Percentiles rank a stretch among this genome's conserved stretches.
Conservation (phyloP, 1,284 basidiomycete genomes). For the Ustilago bromivora region DNA sequence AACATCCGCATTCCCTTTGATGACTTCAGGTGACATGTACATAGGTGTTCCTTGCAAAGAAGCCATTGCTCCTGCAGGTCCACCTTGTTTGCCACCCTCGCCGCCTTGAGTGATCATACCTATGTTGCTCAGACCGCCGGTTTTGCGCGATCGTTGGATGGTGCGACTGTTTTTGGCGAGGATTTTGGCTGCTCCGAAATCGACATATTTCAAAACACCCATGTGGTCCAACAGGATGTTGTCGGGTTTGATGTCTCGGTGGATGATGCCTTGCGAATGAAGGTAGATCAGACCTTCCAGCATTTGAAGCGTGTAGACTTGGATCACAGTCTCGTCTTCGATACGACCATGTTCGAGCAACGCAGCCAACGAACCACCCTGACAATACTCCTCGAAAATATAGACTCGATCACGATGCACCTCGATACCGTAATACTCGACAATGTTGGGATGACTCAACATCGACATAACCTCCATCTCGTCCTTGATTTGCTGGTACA, state of each 20-base stretch:
- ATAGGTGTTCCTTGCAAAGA: constrained; percentile 90
- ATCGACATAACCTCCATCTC: constrained; percentile 99
- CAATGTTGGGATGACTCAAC: constrained; percentile 96
- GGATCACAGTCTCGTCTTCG: constrained; percentile 95
- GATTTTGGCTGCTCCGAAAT: constrained; percentile 98
- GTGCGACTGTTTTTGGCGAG: constrained; percentile 90
- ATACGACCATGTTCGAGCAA: constrained; percentile 93
- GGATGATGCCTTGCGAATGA: constrained; percentile 90
- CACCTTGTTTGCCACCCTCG: constrained; percentile 70
- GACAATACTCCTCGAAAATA: constrained; percentile 99
- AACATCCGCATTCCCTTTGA: constrained; percentile 79
- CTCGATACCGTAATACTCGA: constrained; percentile 99
- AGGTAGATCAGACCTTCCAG: constrained; percentile 92
- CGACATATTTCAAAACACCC: constrained; percentile 96
- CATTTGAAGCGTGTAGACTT: constrained; percentile 97
- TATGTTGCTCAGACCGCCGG: constrained; percentile 46
- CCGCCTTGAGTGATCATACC: constrained; percentile 68
- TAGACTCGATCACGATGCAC: constrained; percentile 99
- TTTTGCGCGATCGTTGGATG: constrained; percentile 56
- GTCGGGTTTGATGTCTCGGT: constrained; percentile 98
- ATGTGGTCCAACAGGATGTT: constrained; percentile 95
- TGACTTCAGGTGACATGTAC: constrained; percentile 99
- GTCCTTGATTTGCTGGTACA: constrained; percentile 90
- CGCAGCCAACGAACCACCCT: constrained; percentile 91
- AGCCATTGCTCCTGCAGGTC: constrained; percentile 74